A percentile compares a stretch with the other conserved stretches of the same genome.
These are phyloP conservation scores for Colletotrichum sansevieriae DNA, from an alignment of 2,329 filamentous ascomycete genomes.

Conservation along the genomic window DNA sequence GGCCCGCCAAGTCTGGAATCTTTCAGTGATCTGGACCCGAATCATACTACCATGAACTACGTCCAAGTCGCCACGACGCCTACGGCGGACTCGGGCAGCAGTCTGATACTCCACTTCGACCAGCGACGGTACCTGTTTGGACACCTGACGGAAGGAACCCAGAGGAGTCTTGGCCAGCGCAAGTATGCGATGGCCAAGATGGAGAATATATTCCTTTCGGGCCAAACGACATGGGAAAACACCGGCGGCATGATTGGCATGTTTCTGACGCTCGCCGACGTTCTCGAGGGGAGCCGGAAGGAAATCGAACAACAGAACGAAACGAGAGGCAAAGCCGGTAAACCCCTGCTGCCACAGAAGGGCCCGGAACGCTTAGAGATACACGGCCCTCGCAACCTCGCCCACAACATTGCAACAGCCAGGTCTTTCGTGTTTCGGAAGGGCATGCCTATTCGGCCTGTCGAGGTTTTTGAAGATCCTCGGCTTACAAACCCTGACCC, in stretches of 20 bases:
- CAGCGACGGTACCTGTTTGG: slow-evolving; percentile 89
- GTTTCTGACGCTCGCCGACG: slow-evolving; percentile 85
- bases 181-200: slow-evolving; percentile 75
- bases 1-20: background rate
- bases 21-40: background rate
- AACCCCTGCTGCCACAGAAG: slow-evolving; percentile 45
- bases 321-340: slow-evolving; percentile 55
- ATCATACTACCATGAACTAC: slow-evolving; percentile 74
- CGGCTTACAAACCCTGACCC: slow-evolving; percentile 56
- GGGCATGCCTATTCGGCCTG: slow-evolving; percentile 78
- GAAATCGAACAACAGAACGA: slow-evolving; percentile 55
- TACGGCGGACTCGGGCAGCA: slow-evolving; percentile 89
- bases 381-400: slow-evolving; percentile 84
- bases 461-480: slow-evolving; percentile 72
- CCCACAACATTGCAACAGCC: slow-evolving; percentile 84
- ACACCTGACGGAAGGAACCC: slow-evolving; percentile 84
- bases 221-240: slow-evolving; percentile 79
- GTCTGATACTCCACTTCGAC: slow-evolving; percentile 83
- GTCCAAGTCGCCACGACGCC: slow-evolving; percentile 85
- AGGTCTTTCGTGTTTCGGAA: slow-evolving; percentile 89
- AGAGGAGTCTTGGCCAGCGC: slow-evolving; percentile 79
- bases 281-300: slow-evolving; percentile 62
- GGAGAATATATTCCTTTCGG: slow-evolving; percentile 86
- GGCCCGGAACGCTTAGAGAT: slow-evolving; percentile 56
- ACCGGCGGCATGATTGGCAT: slow-evolving; percentile 87